A percentile compares a stretch with the other conserved stretches of the same genome.
These are phyloP conservation scores for Pelargonium myrrhifolium DNA, from an alignment of 441 rosid species.

Conservation along the genomic window DNA sequence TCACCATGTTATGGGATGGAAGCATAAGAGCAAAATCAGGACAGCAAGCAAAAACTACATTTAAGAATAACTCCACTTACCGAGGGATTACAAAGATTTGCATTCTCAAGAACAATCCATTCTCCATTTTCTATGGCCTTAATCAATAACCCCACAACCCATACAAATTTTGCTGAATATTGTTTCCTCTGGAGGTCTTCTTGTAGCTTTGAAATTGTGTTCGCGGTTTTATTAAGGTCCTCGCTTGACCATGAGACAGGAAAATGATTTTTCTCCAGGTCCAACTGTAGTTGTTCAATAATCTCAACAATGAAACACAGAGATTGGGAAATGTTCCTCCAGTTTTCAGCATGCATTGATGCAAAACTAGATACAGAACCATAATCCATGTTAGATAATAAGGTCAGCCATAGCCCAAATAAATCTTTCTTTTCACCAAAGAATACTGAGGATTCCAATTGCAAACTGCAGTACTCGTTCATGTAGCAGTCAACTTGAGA, in stretches of 20 bases:
- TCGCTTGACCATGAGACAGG: constrained; percentile 46
- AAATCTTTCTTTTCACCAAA: constrained; percentile 38
- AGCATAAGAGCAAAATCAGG: background rate
- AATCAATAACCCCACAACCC: constrained; percentile 76
- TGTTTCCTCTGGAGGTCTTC: constrained; percentile 33
- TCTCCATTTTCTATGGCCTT: constrained; percentile 95
- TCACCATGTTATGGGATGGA: background rate
- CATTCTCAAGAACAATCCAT: constrained; percentile 88
- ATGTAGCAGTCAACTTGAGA: constrained; percentile 58
- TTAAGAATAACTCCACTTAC: constrained; percentile 31
- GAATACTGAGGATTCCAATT: constrained; percentile 39
- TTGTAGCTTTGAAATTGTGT: constrained; percentile 54
- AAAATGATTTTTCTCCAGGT: constrained; percentile 31
- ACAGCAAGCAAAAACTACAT: background rate
- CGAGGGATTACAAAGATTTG: constrained; percentile 97
- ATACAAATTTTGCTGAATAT: constrained; percentile 77
- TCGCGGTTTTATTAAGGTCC: constrained; percentile 44
- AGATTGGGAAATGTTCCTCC: constrained; percentile 31
- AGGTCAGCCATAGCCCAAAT: constrained; percentile 59
- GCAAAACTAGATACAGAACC: constrained; percentile 32
- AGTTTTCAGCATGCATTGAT: constrained; percentile 24
- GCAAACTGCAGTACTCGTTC: constrained; percentile 57
- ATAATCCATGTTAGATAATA: constrained; percentile 41
- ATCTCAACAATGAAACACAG: constrained; percentile 49
- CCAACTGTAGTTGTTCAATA: constrained; percentile 40